phyloP scores from a whole-genome alignment of 108 stramenopile species.

The Fistulifera pelliculosa region DNA sequence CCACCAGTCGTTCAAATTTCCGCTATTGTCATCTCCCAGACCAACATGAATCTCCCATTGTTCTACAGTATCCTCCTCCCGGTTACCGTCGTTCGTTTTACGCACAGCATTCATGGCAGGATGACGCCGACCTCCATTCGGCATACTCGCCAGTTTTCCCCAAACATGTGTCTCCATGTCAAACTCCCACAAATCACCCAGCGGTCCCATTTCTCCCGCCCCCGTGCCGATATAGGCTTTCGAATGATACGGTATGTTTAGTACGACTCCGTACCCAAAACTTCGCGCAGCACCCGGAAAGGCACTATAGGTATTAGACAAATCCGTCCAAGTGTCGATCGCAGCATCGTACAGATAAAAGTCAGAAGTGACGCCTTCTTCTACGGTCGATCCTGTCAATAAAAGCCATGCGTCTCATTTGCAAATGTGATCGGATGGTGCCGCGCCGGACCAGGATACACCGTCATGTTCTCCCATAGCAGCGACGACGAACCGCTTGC shows the following conservation, averaged over 20 bases:
- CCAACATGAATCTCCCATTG: constrained; percentile 28
- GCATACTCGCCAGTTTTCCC: constrained; percentile 15
- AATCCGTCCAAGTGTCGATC: constrained; percentile 16
- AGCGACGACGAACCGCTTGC: background rate
- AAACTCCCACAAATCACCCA: constrained; percentile 19
- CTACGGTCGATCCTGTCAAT: constrained; percentile 14
- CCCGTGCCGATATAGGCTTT: constrained; percentile 26
- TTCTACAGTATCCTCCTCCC: constrained; percentile 3
- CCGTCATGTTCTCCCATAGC: constrained; percentile 1
- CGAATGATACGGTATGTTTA: constrained; percentile 10
- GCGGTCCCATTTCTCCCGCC: background rate
- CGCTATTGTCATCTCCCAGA: constrained; percentile 17
- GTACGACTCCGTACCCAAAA: constrained; percentile 20
- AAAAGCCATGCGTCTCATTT: constrained; percentile 28
- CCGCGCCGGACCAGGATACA: constrained; percentile 6
- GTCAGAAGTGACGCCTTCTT: background rate
- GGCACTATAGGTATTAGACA: background rate
- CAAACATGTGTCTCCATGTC: constrained; percentile 24
- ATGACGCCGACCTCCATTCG: constrained; percentile 17
- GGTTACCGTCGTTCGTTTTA: too few relatives aligned
- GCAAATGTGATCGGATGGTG: constrained; percentile 32
- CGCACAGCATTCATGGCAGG: constrained; percentile 15
- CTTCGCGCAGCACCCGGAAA: constrained; percentile 10
- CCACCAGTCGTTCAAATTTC: constrained; percentile 25
- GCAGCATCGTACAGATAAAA: constrained; percentile 19